Conservation (phyloP, 768 basidiomycete species). For the Lepiota brunneoincarnata region DNA sequence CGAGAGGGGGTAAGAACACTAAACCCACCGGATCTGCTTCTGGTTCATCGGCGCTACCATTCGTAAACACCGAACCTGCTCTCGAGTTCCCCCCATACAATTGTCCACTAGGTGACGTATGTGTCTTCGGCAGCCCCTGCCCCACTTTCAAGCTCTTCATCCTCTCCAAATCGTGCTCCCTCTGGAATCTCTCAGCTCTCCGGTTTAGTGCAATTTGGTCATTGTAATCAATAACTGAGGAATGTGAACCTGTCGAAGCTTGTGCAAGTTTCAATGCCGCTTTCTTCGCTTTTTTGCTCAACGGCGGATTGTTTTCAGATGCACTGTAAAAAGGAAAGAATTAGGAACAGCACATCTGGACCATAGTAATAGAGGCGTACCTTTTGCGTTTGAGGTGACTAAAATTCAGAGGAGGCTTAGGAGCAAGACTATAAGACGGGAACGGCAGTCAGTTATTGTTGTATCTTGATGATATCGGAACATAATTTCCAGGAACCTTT, state of each 20-base stretch:
- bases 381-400: constrained; percentile 67
- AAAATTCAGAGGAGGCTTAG: constrained; percentile 53
- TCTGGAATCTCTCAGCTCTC: constrained; percentile 86
- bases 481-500: constrained; percentile 55
- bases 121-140: constrained; percentile 36
- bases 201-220: constrained; percentile 71
- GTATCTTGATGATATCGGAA: constrained; percentile 6
- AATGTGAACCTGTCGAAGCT: constrained; percentile 25
- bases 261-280: constrained; percentile 32
- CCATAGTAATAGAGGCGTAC: constrained; percentile 34
- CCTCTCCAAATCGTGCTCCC: constrained; percentile 85
- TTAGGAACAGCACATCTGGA: constrained; percentile 2
- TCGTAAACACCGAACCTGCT: constrained; percentile 4
- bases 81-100: constrained; percentile 28
- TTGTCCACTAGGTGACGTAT: constrained; percentile 43
- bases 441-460: constrained; percentile 15
- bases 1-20: neutral
- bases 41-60: constrained; percentile 51
- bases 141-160: constrained; percentile 47
- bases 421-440: constrained; percentile 44
- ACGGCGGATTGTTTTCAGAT: constrained; percentile 25
- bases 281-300: constrained; percentile 64
- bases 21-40: constrained; percentile 67
- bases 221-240: constrained; percentile 43
- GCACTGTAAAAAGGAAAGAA: constrained; percentile 27